These are phyloP conservation scores for Amphichorda felina DNA, from an alignment of 2,329 filamentous ascomycete species.

Conservation along the genomic window DNA sequence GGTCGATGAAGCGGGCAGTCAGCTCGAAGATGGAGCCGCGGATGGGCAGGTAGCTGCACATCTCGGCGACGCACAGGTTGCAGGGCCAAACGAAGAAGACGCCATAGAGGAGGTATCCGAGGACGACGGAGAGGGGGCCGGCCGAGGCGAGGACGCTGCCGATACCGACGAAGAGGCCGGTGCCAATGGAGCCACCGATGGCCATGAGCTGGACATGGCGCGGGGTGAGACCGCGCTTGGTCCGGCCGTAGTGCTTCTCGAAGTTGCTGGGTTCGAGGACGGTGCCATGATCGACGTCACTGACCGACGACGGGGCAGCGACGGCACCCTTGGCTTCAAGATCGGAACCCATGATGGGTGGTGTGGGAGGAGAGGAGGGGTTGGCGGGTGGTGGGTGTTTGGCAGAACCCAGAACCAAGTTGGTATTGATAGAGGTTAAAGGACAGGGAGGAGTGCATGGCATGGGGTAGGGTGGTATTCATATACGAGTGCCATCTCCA, in stretches of 20 bases:
- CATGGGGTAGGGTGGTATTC: too few species aligned
- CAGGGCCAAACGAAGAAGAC: slow-evolving; percentile 30
- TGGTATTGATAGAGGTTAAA: too few species aligned
- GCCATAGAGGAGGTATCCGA: slow-evolving; percentile 32
- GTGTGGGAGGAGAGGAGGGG: too few species aligned
- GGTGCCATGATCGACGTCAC: background rate
- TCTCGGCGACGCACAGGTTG: slow-evolving; percentile 40
- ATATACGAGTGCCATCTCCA: too few species aligned
- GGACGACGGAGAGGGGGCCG: slow-evolving; percentile 29
- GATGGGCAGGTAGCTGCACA: slow-evolving; percentile 43
- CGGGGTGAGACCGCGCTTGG: slow-evolving; percentile 10
- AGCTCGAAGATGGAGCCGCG: slow-evolving; percentile 43
- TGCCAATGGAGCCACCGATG: slow-evolving; percentile 33
- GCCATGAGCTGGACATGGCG: slow-evolving; percentile 37
- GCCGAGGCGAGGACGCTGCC: slow-evolving; percentile 27
- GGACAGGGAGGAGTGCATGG: too few species aligned
- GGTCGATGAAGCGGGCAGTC: slow-evolving; percentile 41
- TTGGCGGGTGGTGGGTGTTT: too few species aligned
- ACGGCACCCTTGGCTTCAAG: too few species aligned
- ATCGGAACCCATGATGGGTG: too few species aligned
- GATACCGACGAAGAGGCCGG: slow-evolving; percentile 32
- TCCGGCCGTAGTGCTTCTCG: slow-evolving; percentile 4
- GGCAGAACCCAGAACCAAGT: too few species aligned
- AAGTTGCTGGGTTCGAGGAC: background rate
- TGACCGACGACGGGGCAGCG: too few species aligned